A percentile compares a stretch with the other conserved stretches of the same genome.
Conservation (phyloP, 192 early-diverging fungal species). For the Podila verticillata region DNA sequence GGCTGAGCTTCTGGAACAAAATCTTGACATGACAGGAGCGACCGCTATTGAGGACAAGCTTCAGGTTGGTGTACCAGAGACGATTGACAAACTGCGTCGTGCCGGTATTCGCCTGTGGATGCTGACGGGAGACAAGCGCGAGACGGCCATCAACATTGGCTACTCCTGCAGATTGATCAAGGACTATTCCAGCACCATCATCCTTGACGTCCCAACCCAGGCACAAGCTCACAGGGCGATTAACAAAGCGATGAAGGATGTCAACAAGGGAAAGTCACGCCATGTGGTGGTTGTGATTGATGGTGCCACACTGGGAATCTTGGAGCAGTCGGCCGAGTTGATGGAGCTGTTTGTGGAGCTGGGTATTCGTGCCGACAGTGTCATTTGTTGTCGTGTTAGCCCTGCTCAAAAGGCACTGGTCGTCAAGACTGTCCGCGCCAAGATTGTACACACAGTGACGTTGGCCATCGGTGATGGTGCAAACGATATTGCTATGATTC, state of each 20-base stretch:
- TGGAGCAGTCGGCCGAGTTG: conserved; percentile 62
- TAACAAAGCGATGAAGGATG: conserved; percentile 51
- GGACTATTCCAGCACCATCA: conserved; percentile 56
- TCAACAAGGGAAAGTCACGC: conserved; percentile 44
- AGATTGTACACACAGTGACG: conserved; percentile 65
- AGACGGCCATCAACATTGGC: conserved; percentile 94
- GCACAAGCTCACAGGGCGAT: conserved; percentile 42
- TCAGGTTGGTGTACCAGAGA: conserved; percentile 87
- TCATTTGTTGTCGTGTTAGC: conserved; percentile 92
- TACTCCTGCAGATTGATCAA: conserved; percentile 77
- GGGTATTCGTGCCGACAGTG: conserved; percentile 78
- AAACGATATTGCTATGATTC: conserved; percentile 97
- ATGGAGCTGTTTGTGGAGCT: conserved; percentile 75
- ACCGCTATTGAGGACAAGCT: conserved; percentile 93
- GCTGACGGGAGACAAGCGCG: conserved; percentile 92
- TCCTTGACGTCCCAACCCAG: conserved; percentile 53
- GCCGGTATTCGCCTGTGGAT: conserved; percentile 91
- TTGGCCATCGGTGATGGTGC: conserved; percentile 93
- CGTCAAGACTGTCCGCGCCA: conserved; percentile 72
- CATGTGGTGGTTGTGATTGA: conserved; percentile 60
- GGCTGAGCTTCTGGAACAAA: conserved; percentile 80
- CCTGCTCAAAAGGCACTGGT: conserved; percentile 92
- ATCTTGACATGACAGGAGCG: conserved; percentile 79
- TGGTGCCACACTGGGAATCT: conserved; percentile 50
- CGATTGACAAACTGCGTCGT: conserved; percentile 77